A percentile compares a stretch with the other conserved stretches of the same genome.
Conservation (phyloP, 2,329 filamentous ascomycete species). For the Paraphaeosphaeria minitans region DNA sequence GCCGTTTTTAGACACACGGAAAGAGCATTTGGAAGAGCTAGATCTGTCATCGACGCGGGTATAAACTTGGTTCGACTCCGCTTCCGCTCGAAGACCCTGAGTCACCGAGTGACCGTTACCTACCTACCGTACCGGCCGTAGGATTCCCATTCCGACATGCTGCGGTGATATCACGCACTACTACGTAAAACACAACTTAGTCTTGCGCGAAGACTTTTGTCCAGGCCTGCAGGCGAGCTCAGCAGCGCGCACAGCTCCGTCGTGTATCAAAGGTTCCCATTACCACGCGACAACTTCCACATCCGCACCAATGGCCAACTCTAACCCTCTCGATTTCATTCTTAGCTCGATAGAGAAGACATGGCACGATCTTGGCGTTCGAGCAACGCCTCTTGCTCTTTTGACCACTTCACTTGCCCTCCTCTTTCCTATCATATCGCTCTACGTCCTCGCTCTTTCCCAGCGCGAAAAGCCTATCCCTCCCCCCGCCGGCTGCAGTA, state of each 20-base stretch:
- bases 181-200: neutral
- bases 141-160: neutral
- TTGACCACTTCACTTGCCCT: conserved; percentile 19
- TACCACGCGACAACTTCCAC: neutral
- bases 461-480: conserved; percentile 29
- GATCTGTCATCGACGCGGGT: neutral
- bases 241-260: neutral
- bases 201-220: neutral
- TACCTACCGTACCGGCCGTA: too few relatives aligned
- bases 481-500: conserved; percentile 55
- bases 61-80: neutral
- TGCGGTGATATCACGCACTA: neutral
- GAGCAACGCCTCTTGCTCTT: conserved; percentile 22
- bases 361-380: conserved; percentile 19
- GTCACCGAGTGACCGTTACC: conserved; percentile 5
- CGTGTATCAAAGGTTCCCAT: neutral
- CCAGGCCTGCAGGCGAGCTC: neutral
- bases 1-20: neutral
- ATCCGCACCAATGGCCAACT: conserved; percentile 18
- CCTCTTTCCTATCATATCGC: conserved; percentile 26
- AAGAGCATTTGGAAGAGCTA: neutral
- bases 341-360: conserved; percentile 16
- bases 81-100: neutral
- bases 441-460: conserved; percentile 30
- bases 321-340: conserved; percentile 24